phyloP scores from a whole-genome alignment of 345 rosid species.

The Sonneratia alba region DNA sequence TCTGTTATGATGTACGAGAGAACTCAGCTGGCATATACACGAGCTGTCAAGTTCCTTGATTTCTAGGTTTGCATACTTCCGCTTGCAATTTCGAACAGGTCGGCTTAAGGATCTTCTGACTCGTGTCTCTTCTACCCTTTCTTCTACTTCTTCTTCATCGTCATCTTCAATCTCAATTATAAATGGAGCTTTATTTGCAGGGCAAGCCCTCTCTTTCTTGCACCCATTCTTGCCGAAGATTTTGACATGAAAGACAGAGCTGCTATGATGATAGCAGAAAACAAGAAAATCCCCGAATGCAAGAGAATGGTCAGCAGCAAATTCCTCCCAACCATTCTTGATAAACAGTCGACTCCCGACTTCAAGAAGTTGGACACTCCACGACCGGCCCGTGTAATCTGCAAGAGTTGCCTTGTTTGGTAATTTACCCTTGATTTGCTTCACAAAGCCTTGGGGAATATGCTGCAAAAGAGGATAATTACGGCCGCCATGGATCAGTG shows the following conservation, averaged over 20 bases:
- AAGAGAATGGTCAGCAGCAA: constrained; percentile 2
- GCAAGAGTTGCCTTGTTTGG: constrained; percentile 8
- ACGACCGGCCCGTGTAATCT: constrained; percentile 5
- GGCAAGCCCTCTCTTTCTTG: constrained; percentile 1
- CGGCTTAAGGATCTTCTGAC: background rate
- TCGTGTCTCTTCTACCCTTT: background rate
- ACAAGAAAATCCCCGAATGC: constrained; percentile 10
- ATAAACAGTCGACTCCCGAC: constrained; percentile 1
- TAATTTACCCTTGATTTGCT: background rate
- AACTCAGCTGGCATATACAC: background rate
- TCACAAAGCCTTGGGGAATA: constrained; percentile 8
- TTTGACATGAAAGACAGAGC: constrained; percentile 6
- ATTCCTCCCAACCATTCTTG: constrained; percentile 12
- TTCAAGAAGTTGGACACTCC: constrained; percentile 4
- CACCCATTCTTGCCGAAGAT: constrained; percentile 12
- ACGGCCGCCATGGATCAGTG: background rate
- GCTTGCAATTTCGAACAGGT: constrained; percentile 8
- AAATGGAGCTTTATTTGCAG: background rate
- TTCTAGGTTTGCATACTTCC: constrained; percentile 6
- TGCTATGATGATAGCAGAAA: background rate
- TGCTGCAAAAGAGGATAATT: background rate
- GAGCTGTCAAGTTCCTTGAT: background rate
- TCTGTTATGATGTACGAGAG: background rate
- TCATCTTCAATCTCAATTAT: background rate
- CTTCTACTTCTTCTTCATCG: constrained; percentile 1